Evolutionary conservation across 73 alveolate species (phyloP).

Genomic region (Uronychia setigera): DNA sequence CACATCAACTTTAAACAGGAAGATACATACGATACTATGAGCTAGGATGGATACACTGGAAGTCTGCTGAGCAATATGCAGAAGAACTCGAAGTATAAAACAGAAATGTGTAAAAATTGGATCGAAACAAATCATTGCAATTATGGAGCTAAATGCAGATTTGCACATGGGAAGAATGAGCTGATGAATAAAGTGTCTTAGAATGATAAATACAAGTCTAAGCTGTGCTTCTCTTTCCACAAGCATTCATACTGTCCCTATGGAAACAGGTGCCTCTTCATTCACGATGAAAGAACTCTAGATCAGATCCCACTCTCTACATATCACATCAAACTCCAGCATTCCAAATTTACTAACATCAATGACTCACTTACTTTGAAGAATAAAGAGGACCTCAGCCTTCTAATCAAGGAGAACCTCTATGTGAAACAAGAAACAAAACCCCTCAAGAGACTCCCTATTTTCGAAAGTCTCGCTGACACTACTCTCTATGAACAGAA

Average conservation of each 20-base stretch:
- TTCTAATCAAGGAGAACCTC: neutral
- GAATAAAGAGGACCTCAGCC: neutral
- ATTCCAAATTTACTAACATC: neutral
- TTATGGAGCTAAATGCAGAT: slow-evolving; percentile 86
- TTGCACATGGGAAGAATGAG: slow-evolving; percentile 91
- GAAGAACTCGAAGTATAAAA: slow-evolving; percentile 75
- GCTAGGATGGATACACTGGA: no score
- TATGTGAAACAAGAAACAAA: neutral
- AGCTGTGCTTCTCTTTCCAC: slow-evolving; percentile 78
- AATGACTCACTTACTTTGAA: neutral
- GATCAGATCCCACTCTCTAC: slow-evolving; percentile 67
- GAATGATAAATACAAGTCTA: slow-evolving; percentile 75
- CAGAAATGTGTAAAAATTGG: slow-evolving; percentile 94
- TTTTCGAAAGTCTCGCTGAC: neutral
- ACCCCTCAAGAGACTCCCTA: neutral
- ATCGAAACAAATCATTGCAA: slow-evolving; percentile 79
- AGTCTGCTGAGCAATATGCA: no score
- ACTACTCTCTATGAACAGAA: neutral
- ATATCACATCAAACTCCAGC: slow-evolving; percentile 47
- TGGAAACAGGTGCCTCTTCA: slow-evolving; percentile 92
- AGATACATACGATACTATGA: no score
- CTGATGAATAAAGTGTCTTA: slow-evolving; percentile 65
- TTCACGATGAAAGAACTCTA: slow-evolving; percentile 87
- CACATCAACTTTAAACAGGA: no score
- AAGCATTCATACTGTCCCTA: slow-evolving; percentile 85